Conservation (phyloP, 352 stramenopile species). For the Vaucheria bursata region DNA sequence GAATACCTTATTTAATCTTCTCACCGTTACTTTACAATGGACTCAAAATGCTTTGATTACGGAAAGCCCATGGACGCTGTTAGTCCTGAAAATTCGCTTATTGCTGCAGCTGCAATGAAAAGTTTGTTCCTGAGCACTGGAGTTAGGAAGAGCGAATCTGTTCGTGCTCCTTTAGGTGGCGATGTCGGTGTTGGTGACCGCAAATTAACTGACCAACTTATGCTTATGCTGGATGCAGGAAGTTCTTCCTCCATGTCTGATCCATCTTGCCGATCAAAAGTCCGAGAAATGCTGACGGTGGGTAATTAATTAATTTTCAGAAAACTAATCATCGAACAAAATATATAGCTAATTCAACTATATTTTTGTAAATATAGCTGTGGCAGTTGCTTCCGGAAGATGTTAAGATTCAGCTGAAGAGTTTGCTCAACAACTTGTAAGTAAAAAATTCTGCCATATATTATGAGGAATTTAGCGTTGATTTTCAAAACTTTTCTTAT, state of each 20-base stretch:
- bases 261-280: neutral
- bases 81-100: neutral
- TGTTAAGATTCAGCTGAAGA: constrained; percentile 31
- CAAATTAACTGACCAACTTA: neutral
- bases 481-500: neutral
- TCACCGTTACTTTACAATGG: too few species aligned
- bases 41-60: too few species aligned
- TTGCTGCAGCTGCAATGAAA: neutral
- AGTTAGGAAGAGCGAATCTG: neutral
- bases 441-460: constrained; percentile 2
- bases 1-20: too few species aligned
- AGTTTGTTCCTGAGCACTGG: neutral
- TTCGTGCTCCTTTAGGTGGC: neutral
- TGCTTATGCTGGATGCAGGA: neutral
- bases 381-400: constrained; percentile 35
- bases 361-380: neutral
- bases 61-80: neutral
- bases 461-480: neutral
- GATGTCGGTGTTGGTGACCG: neutral
- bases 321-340: neutral
- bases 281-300: neutral
- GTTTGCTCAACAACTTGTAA: constrained; percentile 28
- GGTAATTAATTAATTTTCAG: neutral
- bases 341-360: neutral
- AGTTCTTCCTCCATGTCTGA: neutral